Base-by-base conservation (phyloP, 2,329 filamentous ascomycete species). In the Fusarium citri region DNA sequence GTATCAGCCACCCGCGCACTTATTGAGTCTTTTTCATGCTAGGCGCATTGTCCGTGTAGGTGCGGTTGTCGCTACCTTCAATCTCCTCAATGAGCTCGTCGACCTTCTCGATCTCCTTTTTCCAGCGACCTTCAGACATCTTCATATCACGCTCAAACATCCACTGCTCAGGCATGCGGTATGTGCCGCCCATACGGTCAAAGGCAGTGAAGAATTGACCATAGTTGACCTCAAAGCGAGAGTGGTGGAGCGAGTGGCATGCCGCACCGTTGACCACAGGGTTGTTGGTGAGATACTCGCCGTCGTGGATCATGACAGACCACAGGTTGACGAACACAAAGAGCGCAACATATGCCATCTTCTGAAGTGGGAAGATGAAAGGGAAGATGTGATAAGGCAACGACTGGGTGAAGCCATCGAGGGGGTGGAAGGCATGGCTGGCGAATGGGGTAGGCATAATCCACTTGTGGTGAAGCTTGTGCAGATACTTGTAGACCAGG, bases 391-490 rank as follows among this genome's bases (percentile, higher is more conserved):
- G 95, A 83, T 98, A 98, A 1, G 95, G 95, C 48, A 97, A 79
- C 65, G 92, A 92, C 84, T 98, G 95, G 14, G 90, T 87, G 82
- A 91, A 98, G 77, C 95, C 95, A 78, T 98, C 95, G 55, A 98
- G 80, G 2, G 95, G 94, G 84, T 98, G 94, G 87, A 98, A 98
- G 61, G 95, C 95, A 78, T 97, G 92, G 74, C 91, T 94, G 43
- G 95, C 94, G 79, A 89, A 98, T 1, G 95, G 95, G 5, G 94
- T 97, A 5, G 95, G 95, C 93, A 98, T 97, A 82, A 98, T 98
- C 95, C 95, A 98, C 85, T 97, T 98, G 89, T 98, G 95, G 83
- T 98, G 95, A 72, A 94, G 91, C 88, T 98, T 98, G 88, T 98
- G 95, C 51, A 98, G 86, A 72, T 85, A 85, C 85, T 94, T 97